phyloP scores from a whole-genome alignment of 2,329 filamentous ascomycete species.

The Diaporthe aspalathi region DNA sequence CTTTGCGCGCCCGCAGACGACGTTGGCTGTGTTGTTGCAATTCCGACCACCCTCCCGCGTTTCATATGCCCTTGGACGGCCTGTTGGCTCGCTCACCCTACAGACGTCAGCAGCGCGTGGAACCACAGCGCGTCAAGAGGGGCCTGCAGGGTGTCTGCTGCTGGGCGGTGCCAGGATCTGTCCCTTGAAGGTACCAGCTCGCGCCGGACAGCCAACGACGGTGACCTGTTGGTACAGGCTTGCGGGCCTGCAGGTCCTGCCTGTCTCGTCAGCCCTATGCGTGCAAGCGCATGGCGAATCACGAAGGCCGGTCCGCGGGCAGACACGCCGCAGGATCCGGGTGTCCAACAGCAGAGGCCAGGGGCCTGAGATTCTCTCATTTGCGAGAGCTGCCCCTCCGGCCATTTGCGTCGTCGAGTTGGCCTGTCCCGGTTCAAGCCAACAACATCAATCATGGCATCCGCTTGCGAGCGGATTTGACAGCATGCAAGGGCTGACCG shows the following conservation, averaged over 20 bases:
- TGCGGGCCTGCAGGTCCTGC: conserved; percentile 24
- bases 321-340: conserved; percentile 1
- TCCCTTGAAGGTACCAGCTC: not conserved
- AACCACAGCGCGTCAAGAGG: conserved; percentile 15
- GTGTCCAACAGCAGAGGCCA: not conserved
- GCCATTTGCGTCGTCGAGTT: not conserved
- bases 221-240: conserved; percentile 5
- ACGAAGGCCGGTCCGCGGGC: not conserved
- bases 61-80: conserved; percentile 23
- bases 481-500: conserved; percentile 36
- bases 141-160: not conserved
- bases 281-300: conserved; percentile 5
- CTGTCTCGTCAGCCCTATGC: conserved; percentile 37
- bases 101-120: conserved; percentile 2
- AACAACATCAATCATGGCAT: conserved; percentile 3
- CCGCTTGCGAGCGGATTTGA: conserved; percentile 11
- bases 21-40: conserved; percentile 5
- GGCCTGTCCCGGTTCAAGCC: not conserved
- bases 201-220: not conserved
- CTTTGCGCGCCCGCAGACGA: not conserved
- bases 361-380: conserved; percentile 4
- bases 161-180: not conserved
- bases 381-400: conserved; percentile 1
- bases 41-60: conserved; percentile 27
- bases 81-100: not conserved